Percentiles rank a stretch among this genome's conserved stretches.
phyloP scores from a whole-genome alignment of 768 basidiomycete species.

The Fomitopsis pulvina region DNA sequence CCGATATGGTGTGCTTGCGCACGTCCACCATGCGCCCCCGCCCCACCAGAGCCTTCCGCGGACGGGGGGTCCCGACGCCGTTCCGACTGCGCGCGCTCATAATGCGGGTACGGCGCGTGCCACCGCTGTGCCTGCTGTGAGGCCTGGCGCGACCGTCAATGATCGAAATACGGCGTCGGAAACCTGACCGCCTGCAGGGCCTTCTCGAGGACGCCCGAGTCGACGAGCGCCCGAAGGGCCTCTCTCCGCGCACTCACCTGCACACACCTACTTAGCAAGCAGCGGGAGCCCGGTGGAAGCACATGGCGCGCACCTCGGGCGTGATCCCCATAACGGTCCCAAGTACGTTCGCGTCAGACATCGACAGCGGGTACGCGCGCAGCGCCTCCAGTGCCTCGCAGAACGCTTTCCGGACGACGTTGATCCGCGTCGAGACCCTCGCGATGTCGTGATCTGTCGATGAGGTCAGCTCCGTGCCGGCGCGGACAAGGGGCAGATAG shows the following conservation, averaged over 20 bases:
- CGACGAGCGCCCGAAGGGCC: constrained; percentile 11
- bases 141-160: no score
- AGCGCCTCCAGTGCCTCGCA: constrained; percentile 22
- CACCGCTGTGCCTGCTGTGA: no score
- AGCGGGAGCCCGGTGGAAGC: neutral
- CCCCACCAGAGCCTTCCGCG: no score
- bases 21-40: no score
- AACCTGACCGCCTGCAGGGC: constrained; percentile 8
- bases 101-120: no score
- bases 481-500: neutral
- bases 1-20: no score
- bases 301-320: constrained; percentile 10
- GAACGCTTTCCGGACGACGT: constrained; percentile 33
- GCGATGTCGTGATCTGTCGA: constrained; percentile 34
- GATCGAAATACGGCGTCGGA: no score
- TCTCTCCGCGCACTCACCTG: constrained; percentile 15
- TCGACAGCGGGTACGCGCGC: constrained; percentile 5
- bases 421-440: no score
- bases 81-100: no score
- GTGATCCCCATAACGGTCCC: constrained; percentile 19
- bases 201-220: constrained; percentile 12
- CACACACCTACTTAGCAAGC: neutral
- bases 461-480: neutral
- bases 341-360: constrained; percentile 12
- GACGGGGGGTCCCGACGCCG: no score